Evolutionary conservation across 257 asterid species (phyloP).

Genomic region (Misopates orontium): DNA sequence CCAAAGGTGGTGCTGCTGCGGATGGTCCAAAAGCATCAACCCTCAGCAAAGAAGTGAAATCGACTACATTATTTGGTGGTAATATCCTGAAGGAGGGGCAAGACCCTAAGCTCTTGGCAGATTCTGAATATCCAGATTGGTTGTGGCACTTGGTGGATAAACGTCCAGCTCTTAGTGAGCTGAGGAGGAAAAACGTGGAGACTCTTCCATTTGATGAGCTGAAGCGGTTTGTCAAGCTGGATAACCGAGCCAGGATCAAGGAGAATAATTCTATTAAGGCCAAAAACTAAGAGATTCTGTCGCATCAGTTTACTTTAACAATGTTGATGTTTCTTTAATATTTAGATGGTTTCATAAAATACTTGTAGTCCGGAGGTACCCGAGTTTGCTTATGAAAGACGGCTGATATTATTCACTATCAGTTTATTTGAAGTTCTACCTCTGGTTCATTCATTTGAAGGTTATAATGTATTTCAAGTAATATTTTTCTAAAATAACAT

Average conservation of each 20-base stretch:
- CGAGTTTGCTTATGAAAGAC: slow-evolving; percentile 4
- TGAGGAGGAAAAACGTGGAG: slow-evolving; percentile 59
- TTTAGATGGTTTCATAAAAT: neutral
- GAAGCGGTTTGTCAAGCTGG: slow-evolving; percentile 88
- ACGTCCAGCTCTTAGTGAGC: slow-evolving; percentile 79
- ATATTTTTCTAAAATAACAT: neutral
- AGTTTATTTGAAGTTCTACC: slow-evolving; percentile 11
- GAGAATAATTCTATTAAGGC: slow-evolving; percentile 80
- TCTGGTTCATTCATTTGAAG: neutral
- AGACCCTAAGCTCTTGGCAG: slow-evolving; percentile 81
- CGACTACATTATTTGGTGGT: slow-evolving; percentile 77
- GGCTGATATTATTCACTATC: neutral
- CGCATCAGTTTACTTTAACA: slow-evolving; percentile 9
- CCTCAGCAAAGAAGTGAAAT: slow-evolving; percentile 88
- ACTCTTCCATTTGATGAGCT: slow-evolving; percentile 75
- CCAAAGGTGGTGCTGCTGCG: slow-evolving; percentile 71
- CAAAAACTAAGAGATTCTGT: slow-evolving; percentile 38
- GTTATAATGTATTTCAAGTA: slow-evolving; percentile 2
- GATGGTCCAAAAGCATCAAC: slow-evolving; percentile 76
- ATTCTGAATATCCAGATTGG: slow-evolving; percentile 93
- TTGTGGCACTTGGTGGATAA: slow-evolving; percentile 79
- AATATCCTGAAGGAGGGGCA: slow-evolving; percentile 84
- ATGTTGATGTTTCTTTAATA: slow-evolving; percentile 1
- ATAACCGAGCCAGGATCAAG: slow-evolving; percentile 89
- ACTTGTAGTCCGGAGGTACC: neutral